These are phyloP conservation scores for Corylus americana DNA, from an alignment of 306 rosid species.

Conservation along the genomic window DNA sequence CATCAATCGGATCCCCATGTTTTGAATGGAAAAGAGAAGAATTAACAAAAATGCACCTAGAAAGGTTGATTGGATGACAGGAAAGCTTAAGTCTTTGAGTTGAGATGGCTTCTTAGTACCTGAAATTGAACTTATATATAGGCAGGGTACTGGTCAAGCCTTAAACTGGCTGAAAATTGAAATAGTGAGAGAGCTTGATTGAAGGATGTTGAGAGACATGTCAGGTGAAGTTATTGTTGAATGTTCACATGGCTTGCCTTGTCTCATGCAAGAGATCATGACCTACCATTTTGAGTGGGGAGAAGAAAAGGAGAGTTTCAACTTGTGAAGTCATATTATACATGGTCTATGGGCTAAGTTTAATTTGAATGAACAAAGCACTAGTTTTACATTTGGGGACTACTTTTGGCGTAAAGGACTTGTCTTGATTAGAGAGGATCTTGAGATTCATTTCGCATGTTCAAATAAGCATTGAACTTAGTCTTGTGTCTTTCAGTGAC, in stretches of 20 bases:
- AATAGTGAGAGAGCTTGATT: conserved; percentile 19
- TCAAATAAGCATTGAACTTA: conserved; percentile 67
- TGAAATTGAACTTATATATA: conserved; percentile 22
- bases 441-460: conserved; percentile 32
- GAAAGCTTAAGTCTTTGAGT: conserved; percentile 26
- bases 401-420: conserved; percentile 43
- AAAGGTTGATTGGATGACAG: conserved; percentile 7
- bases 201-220: conserved; percentile 67
- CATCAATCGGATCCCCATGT: conserved; percentile 61
- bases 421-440: conserved; percentile 35
- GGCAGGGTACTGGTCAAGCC: conserved; percentile 16
- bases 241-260: conserved; percentile 73
- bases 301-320: conserved; percentile 40
- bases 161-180: conserved; percentile 7
- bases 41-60: conserved; percentile 3
- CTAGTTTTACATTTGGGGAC: conserved; percentile 36
- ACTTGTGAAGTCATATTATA: conserved; percentile 31
- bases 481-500: conserved; percentile 42
- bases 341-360: conserved; percentile 23
- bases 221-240: conserved; percentile 67
- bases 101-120: conserved; percentile 42
- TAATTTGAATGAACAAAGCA: conserved; percentile 23
- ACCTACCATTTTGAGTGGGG: conserved; percentile 53
- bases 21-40: conserved; percentile 24
- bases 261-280: conserved; percentile 53